These are phyloP conservation scores for Kazachstania africana DNA, from an alignment of 805 yeast genomes.

Conservation along the genomic window DNA sequence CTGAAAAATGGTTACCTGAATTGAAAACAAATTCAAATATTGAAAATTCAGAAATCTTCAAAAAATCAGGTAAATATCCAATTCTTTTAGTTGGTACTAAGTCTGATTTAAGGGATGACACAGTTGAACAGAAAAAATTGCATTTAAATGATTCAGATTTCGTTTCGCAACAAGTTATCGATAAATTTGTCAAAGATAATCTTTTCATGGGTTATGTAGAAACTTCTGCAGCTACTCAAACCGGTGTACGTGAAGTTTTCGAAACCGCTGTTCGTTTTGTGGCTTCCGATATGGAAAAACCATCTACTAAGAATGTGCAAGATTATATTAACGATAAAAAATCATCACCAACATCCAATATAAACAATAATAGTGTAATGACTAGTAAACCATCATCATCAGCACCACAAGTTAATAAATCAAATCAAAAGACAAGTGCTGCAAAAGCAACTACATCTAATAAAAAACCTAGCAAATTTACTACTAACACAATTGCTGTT, in stretches of 20 bases:
- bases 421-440: no score
- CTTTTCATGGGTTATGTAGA: conserved; percentile 70
- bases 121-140: conserved; percentile 48
- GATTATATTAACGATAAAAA: no score
- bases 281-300: conserved; percentile 32
- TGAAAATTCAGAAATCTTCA: conserved; percentile 23
- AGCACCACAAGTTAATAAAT: no score
- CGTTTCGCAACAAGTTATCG: conserved; percentile 50
- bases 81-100: conserved; percentile 82
- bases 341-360: no score
- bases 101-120: conserved; percentile 70
- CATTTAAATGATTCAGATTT: conserved; percentile 44
- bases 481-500: not conserved
- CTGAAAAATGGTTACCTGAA: conserved; percentile 79
- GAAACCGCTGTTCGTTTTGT: conserved; percentile 72
- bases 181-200: conserved; percentile 52
- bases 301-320: conserved; percentile 20
- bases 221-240: conserved; percentile 84
- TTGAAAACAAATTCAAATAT: conserved; percentile 71
- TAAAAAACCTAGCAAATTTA: not conserved
- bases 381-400: no score
- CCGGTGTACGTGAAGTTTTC: conserved; percentile 74
- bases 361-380: no score
- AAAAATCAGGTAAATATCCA: conserved; percentile 23
- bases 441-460: no score